Evolutionary conservation across 345 rosid species (phyloP).

Genomic region (Populus pruinosa): DNA sequence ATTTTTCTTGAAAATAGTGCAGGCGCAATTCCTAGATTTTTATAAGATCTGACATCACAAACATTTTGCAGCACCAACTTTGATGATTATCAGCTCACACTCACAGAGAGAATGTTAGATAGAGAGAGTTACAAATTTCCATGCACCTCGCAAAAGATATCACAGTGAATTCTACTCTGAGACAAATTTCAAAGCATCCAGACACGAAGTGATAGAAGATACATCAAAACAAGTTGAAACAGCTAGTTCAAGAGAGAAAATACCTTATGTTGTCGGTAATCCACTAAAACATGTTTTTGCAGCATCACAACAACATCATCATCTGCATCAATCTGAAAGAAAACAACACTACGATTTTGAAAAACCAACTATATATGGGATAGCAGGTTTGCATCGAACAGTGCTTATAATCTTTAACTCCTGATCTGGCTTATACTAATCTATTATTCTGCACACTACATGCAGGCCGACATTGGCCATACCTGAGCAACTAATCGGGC

Average conservation of each 20-base stretch:
- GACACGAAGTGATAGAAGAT: background rate
- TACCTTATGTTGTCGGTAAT: conserved; percentile 82
- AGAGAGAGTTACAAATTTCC: background rate
- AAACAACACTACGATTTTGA: conserved; percentile 2
- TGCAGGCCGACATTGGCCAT: conserved; percentile 1
- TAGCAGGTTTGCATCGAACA: conserved; percentile 1
- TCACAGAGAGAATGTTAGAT: too few relatives aligned
- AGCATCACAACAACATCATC: conserved; percentile 60
- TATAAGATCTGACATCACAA: too few relatives aligned
- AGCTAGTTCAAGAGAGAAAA: conserved; percentile 12
- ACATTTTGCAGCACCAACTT: background rate
- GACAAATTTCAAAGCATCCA: background rate
- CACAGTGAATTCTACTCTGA: background rate
- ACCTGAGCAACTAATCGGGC: conserved; percentile 88
- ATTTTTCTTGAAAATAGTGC: too few relatives aligned
- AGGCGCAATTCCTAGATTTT: too few relatives aligned
- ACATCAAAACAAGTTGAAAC: background rate
- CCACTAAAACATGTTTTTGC: conserved; percentile 62
- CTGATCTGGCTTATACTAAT: background rate
- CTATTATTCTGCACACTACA: too few relatives aligned
- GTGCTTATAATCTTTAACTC: background rate
- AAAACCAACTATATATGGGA: conserved; percentile 8
- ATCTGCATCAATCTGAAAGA: conserved; percentile 67
- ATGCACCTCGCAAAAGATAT: background rate
- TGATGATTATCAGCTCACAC: background rate